Base-by-base conservation (phyloP, 106 monocot genomes). In the Xerophyta viscosa region DNA sequence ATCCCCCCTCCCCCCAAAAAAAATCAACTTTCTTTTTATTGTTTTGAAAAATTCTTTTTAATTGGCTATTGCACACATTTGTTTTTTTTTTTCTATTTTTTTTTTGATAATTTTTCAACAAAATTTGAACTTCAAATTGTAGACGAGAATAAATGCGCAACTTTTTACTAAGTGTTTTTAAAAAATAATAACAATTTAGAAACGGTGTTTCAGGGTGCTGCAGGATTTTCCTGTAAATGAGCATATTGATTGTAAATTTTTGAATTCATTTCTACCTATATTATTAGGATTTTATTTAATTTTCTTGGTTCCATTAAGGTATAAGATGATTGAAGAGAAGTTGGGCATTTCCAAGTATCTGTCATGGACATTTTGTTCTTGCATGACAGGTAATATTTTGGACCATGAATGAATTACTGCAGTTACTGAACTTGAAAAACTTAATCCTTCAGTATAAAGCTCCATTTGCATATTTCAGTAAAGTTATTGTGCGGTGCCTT, bases 341-440 rank as follows among this genome's bases (percentile, higher is more conserved):
- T 46, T 96, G 48, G 76, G 73, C 53, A 73, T 89, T 25, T 89
- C 96, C 1, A 69, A 84, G 20, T 96, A 89, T 57, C 68, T 96
- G 62, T 79, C 89, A 24, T 96, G 96, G 96, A 84, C 89, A 71
- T 96, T 96, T 39, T 96, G 84, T 63, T 96, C 96, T 18, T 96
- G 96, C 53, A 43, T 36, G 46, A 66, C 65, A 4, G 84, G 96
- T 96, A 81, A 57, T 17, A 14, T 47, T 28, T 29, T 46, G 8
- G 8, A 46, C 18, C 2, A 14, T 46, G 17, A 15, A 4, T 28
- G 28, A 46, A 41, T 52, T 55, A 37, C 31, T 46, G 21, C 21
- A 24, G 1, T 11, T 22, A 10, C 14, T 22, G 26, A 25, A 57
- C 3, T 48, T 31, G 2, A 25, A n/a, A n/a, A n/a, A n/a, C n/a